These are phyloP conservation scores for Quercus robur DNA, from an alignment of 306 rosid genomes.

Conservation along the genomic window DNA sequence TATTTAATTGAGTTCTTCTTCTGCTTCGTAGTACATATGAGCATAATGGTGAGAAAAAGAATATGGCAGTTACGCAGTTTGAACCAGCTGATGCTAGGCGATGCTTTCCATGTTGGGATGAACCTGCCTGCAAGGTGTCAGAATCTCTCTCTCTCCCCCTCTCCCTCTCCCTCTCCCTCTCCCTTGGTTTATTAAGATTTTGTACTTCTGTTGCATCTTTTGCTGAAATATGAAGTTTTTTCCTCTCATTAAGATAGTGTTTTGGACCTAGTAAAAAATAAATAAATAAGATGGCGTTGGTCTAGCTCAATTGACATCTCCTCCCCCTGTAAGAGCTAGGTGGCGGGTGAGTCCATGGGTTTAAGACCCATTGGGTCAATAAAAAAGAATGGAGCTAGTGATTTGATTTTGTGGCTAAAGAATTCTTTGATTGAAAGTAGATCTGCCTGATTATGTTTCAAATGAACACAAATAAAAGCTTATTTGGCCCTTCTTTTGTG, in stretches of 20 bases:
- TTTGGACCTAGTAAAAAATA: too few species aligned
- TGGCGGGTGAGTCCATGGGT: too few species aligned
- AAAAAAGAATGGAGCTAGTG: background rate
- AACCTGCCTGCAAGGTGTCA: constrained; percentile 92
- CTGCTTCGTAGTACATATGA: constrained; percentile 54
- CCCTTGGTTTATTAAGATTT: background rate
- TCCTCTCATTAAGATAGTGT: too few species aligned
- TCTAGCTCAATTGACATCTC: too few species aligned
- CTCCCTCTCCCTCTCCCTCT: background rate
- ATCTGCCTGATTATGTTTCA: background rate
- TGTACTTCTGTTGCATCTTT: background rate
- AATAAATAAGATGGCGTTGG: too few species aligned
- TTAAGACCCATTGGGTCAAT: too few species aligned
- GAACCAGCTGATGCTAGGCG: constrained; percentile 98
- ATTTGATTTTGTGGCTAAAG: background rate
- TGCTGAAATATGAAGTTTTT: background rate
- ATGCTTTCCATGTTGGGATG: constrained; percentile 99
- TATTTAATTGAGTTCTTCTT: background rate
- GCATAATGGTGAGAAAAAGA: constrained; percentile 78
- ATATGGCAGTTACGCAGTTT: constrained; percentile 97
- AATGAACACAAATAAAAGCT: background rate
- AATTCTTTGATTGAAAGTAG: background rate
- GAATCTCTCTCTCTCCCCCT: background rate
- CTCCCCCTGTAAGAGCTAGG: too few species aligned
- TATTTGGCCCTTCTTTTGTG: background rate